A percentile compares a stretch with the other conserved stretches of the same genome.
phyloP scores from a whole-genome alignment of 2,329 filamentous ascomycete genomes.

The Trichoderma semiorbis region DNA sequence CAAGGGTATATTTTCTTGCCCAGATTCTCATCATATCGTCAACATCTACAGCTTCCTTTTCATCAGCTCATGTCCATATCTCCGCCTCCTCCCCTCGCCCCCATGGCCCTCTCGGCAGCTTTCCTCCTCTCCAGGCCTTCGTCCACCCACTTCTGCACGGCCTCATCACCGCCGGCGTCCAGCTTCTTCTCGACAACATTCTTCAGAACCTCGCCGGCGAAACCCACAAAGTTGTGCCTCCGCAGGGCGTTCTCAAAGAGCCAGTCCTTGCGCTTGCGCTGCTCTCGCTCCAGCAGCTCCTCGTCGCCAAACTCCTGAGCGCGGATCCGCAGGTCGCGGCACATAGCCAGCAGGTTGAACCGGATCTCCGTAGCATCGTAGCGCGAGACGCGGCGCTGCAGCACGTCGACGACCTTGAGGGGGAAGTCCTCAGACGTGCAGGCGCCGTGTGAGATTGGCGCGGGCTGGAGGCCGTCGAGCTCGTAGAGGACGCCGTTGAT shows the following conservation, averaged over 20 bases:
- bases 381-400: slow-evolving; percentile 76
- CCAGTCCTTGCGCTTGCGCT: slow-evolving; percentile 82
- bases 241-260: slow-evolving; percentile 91
- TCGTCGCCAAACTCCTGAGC: slow-evolving; percentile 79
- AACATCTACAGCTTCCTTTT: not conserved
- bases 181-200: slow-evolving; percentile 76
- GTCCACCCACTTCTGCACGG: slow-evolving; percentile 70
- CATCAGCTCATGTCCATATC: slow-evolving; percentile 42
- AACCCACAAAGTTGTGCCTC: slow-evolving; percentile 93
- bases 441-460: slow-evolving; percentile 82
- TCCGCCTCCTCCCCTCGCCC: slow-evolving; percentile 33
- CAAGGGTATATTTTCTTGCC: slow-evolving; percentile 6
- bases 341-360: slow-evolving; percentile 94
- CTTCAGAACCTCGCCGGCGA: slow-evolving; percentile 86
- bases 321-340: slow-evolving; percentile 72
- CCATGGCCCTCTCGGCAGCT: slow-evolving; percentile 36
- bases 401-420: slow-evolving; percentile 75
- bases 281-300: slow-evolving; percentile 74
- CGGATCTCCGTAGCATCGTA: slow-evolving; percentile 87
- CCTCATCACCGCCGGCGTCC: slow-evolving; percentile 57
- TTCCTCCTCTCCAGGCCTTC: slow-evolving; percentile 59
- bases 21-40: not conserved
- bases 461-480: slow-evolving; percentile 88
- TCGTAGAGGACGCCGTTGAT: slow-evolving; percentile 83
- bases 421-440: slow-evolving; percentile 72